Evolutionary conservation across 2,329 filamentous ascomycete genomes (phyloP), one percentile per base, ranked within the genome.

Genomic region (Arthroderma sp.): DNA sequence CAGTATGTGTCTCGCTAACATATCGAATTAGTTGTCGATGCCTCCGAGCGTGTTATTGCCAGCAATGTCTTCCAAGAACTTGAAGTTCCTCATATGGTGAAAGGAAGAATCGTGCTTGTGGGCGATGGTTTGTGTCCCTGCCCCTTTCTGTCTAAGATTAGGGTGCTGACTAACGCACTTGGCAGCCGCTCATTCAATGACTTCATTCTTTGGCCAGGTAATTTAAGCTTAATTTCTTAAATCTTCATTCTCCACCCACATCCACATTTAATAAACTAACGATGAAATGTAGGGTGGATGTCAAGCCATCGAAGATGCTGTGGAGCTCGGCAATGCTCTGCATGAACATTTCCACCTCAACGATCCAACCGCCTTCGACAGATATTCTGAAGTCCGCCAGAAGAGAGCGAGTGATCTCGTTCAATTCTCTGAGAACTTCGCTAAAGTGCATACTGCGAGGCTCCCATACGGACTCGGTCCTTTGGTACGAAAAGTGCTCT

Each of bases 121-220:
- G 56, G 56, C 6, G 56, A 58, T 55, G 56, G 56, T 58, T 17
- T 1, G 56, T 49, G 2, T 17, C 44, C 25, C 49, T n/a, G n/a
- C 51, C 13, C 55, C 21, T 35, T 25, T 17, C 28, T 33, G 13
- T 43, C 9, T 37, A 31, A 49, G 23, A 49, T 23, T 54, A 25
- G 21, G 15, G 28, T 58, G 37, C 13, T 33, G 19, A 37, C 51
- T 58, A 41, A 55, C 23, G 13, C 15, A 23, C n/a, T 19, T 49
- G n/a, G 38, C 23, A 58, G 56, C 56, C 21, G 56, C 56, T 21
- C 56, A 58, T 49, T 44, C 56, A 4, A 58, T 58, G 56, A 58
- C 56, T 15, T 58, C 56, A 37, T 58, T 58, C 25, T 58, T 58
- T 28, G 56, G 56, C 13, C 56, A 58, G 56, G 56, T 58, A 55